These are phyloP conservation scores for Boletus rubescentipes DNA, from an alignment of 768 basidiomycete genomes.

Conservation along the genomic window DNA sequence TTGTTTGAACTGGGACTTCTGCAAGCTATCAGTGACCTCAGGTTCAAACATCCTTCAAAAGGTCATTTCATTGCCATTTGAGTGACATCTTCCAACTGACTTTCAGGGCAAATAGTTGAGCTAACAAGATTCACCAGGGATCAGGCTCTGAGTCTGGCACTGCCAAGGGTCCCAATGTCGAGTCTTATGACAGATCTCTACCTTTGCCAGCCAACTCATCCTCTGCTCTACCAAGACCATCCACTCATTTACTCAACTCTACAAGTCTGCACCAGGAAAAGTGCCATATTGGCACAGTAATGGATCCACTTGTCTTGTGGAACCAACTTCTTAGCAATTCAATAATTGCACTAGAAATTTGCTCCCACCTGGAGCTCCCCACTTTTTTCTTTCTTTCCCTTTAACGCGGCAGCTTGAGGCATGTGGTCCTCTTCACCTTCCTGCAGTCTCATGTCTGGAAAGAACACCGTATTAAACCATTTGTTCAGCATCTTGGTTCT, in stretches of 20 bases:
- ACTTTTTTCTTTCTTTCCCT: slow-evolving; percentile 30
- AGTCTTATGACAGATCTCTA: slow-evolving; percentile 14
- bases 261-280: slow-evolving; percentile 22
- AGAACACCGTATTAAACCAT: slow-evolving; percentile 17
- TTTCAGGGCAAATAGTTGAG: slow-evolving; percentile 34
- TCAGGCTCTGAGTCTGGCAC: slow-evolving; percentile 23
- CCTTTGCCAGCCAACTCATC: slow-evolving; percentile 11
- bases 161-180: slow-evolving; percentile 28
- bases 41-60: too few species aligned
- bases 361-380: slow-evolving; percentile 28
- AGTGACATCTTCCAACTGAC: slow-evolving; percentile 27
- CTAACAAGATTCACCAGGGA: slow-evolving; percentile 30
- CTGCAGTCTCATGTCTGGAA: slow-evolving; percentile 15
- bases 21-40: too few species aligned
- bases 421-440: slow-evolving; percentile 26
- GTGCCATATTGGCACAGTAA: slow-evolving; percentile 29
- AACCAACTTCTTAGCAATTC: slow-evolving; percentile 37
- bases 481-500: slow-evolving; percentile 23
- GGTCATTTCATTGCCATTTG: too few species aligned
- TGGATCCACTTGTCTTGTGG: slow-evolving; percentile 35
- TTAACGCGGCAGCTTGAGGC: slow-evolving; percentile 25
- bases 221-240: slow-evolving; percentile 20
- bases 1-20: too few species aligned
- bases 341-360: slow-evolving; percentile 36
- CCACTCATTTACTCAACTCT: slow-evolving; percentile 28